Percentiles rank a stretch among this genome's conserved stretches.
phyloP scores from a whole-genome alignment of 345 rosid genomes.

The Boechera divaricarpa region DNA sequence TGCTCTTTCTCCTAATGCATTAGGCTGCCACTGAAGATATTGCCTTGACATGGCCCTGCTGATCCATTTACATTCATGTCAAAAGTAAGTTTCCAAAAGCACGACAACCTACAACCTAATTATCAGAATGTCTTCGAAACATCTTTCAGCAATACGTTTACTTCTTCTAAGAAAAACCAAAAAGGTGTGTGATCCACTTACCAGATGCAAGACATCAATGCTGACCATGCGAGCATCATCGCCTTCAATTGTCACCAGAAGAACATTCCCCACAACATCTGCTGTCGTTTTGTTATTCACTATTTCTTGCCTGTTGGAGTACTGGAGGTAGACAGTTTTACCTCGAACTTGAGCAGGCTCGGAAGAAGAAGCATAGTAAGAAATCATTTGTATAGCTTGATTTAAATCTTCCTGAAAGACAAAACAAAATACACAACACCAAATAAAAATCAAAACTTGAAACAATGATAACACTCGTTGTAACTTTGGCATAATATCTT shows the following conservation, averaged over 20 bases:
- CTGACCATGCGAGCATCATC: slow-evolving; percentile 95
- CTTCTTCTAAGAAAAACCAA: slow-evolving; percentile 47
- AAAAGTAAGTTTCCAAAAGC: slow-evolving; percentile 68
- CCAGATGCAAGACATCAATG: slow-evolving; percentile 98
- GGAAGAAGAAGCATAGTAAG: slow-evolving; percentile 92
- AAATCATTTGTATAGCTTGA: slow-evolving; percentile 98
- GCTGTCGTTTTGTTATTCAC: slow-evolving; percentile 98
- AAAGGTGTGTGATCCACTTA: slow-evolving; percentile 51
- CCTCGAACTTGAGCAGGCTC: slow-evolving; percentile 99
- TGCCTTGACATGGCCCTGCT: slow-evolving; percentile 99
- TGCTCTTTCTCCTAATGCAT: slow-evolving; percentile 98
- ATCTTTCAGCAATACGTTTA: slow-evolving; percentile 47
- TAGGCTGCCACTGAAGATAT: slow-evolving; percentile 98
- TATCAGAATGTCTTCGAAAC: slow-evolving; percentile 53
- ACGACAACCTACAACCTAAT: slow-evolving; percentile 77
- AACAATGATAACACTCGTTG: background rate
- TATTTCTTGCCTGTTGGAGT: slow-evolving; percentile 97
- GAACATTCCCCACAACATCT: slow-evolving; percentile 97
- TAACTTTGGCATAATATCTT: background rate
- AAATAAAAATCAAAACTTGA: slow-evolving; percentile 5
- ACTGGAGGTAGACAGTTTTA: slow-evolving; percentile 97
- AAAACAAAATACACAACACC: slow-evolving; percentile 3
- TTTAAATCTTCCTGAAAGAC: slow-evolving; percentile 81
- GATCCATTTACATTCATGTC: slow-evolving; percentile 97
- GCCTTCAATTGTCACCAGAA: slow-evolving; percentile 93